Evolutionary conservation across 805 yeast species (phyloP).

Genomic region (Pichia pseudocactophila): DNA sequence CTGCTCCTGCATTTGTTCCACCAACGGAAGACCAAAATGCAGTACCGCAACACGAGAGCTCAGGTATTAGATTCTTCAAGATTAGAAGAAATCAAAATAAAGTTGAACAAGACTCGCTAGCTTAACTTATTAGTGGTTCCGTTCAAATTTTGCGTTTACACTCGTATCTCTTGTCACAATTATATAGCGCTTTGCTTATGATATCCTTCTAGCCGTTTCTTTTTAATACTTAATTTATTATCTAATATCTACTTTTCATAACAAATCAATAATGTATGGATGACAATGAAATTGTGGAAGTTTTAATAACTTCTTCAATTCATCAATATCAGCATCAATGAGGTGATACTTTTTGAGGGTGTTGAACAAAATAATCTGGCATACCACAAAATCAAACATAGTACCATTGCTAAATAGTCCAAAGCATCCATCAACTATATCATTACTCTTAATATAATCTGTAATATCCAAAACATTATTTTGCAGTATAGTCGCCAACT

Average conservation of each 20-base stretch:
- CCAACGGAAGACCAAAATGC: conserved; percentile 2
- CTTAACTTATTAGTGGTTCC: no score
- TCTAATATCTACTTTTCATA: not conserved
- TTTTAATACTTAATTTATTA: not conserved
- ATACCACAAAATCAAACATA: conserved; percentile 18
- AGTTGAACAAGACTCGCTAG: conserved; percentile 31
- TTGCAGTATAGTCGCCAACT: not conserved
- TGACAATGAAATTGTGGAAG: conserved; percentile 6
- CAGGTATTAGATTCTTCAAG: conserved; percentile 69
- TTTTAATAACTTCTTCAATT: not conserved
- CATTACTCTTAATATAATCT: conserved; percentile 5
- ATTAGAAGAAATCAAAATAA: conserved; percentile 47
- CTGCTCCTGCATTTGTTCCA: conserved; percentile 18
- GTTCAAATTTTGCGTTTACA: not conserved
- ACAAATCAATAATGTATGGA: conserved; percentile 12
- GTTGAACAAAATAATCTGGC: conserved; percentile 11
- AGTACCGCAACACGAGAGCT: conserved; percentile 31
- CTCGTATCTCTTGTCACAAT: no score
- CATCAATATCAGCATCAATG: not conserved
- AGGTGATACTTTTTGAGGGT: conserved; percentile 5
- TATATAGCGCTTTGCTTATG: no score
- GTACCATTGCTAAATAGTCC: conserved; percentile 24
- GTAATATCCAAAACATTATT: conserved; percentile 6
- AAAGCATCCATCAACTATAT: conserved; percentile 22
- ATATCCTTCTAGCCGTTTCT: not conserved